Percentiles rank a stretch among this genome's conserved stretches.
Conservation (phyloP, 169 alveolate species). For the Sarcocystis neurona region DNA sequence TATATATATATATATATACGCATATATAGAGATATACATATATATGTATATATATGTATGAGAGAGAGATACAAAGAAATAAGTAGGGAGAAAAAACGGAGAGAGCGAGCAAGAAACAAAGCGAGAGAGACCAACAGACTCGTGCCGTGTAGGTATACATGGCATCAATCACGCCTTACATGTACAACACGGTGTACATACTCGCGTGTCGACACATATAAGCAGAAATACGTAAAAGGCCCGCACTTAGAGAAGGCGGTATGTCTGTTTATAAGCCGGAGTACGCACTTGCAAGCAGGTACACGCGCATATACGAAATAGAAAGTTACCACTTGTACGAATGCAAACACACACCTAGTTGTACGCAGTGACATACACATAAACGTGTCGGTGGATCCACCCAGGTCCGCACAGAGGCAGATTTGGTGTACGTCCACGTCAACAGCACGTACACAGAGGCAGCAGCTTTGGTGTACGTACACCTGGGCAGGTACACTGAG, state of each 20-base stretch:
- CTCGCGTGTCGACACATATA: conserved; percentile 72
- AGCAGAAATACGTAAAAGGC: neutral
- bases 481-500: too few species aligned
- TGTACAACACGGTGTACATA: conserved; percentile 40
- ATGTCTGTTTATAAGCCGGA: neutral
- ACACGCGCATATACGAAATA: neutral
- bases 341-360: neutral
- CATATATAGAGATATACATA: neutral
- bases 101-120: neutral
- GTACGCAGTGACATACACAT: too few species aligned
- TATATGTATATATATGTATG: neutral
- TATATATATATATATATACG: too few species aligned
- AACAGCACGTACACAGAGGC: too few species aligned
- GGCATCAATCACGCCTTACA: conserved; percentile 37
- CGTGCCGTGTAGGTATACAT: neutral
- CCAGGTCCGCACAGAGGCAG: too few species aligned
- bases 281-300: neutral
- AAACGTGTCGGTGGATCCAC: too few species aligned
- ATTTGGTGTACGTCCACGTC: too few species aligned
- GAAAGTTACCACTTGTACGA: too few species aligned
- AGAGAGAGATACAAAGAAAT: neutral
- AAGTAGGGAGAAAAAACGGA: neutral
- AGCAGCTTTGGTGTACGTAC: too few species aligned
- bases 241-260: too few species aligned
- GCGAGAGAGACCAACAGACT: neutral